Conservation (phyloP, 768 basidiomycete genomes). For the Tulasnella sp. region DNA sequence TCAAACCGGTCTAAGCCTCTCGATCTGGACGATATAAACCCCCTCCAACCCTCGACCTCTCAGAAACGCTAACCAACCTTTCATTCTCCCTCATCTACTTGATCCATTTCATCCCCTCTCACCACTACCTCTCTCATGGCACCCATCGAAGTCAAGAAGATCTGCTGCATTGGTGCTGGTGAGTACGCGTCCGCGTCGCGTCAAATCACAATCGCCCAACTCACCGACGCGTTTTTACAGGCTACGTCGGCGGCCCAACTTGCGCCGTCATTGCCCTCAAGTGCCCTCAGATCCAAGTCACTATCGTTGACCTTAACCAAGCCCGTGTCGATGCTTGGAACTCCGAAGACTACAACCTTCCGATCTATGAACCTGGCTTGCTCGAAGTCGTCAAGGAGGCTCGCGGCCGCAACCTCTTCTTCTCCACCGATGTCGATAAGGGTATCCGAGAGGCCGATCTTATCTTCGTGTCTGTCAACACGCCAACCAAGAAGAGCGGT, state of each 20-base stretch:
- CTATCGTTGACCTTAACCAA: slow-evolving; percentile 97
- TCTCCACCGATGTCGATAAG: slow-evolving; percentile 92
- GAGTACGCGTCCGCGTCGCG: slow-evolving; percentile 36
- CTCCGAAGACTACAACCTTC: slow-evolving; percentile 75
- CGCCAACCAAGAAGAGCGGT: slow-evolving; percentile 97
- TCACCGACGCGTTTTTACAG: slow-evolving; percentile 51
- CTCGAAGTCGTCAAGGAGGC: slow-evolving; percentile 85
- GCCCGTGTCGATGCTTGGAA: slow-evolving; percentile 97
- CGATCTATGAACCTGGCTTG: slow-evolving; percentile 98
- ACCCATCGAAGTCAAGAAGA: slow-evolving; percentile 67
- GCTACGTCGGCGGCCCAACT: slow-evolving; percentile 95
- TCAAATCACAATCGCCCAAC: slow-evolving; percentile 14
- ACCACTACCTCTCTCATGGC: slow-evolving; percentile 38
- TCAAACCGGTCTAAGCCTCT: not conserved
- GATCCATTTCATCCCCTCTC: slow-evolving; percentile 18
- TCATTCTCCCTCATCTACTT: slow-evolving; percentile 24
- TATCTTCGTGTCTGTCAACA: slow-evolving; percentile 98
- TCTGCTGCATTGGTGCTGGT: slow-evolving; percentile 73
- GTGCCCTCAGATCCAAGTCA: slow-evolving; percentile 91
- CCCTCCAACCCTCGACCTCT: slow-evolving; percentile 17
- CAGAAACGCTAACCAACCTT: not conserved
- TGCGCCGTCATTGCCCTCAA: slow-evolving; percentile 94
- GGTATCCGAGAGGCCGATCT: slow-evolving; percentile 94
- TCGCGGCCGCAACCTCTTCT: slow-evolving; percentile 95
- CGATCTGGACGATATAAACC: slow-evolving; percentile 20